A percentile compares a stretch with the other conserved stretches of the same genome.
Evolutionary conservation across 257 asterid species (phyloP).

Genomic region (Solanum commersonii): DNA sequence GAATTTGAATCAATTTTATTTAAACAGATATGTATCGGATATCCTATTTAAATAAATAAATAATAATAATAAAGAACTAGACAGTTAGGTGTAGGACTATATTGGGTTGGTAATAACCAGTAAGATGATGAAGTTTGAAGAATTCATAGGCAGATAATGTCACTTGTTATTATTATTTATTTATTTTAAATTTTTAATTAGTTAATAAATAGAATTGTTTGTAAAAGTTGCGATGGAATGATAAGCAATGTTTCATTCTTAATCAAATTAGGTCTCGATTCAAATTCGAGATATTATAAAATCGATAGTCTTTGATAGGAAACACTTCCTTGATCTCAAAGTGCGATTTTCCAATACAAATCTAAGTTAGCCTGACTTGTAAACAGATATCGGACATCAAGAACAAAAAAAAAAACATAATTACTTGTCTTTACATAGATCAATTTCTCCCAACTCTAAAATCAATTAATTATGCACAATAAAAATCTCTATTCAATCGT

Average conservation of each 20-base stretch:
- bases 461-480: not conserved
- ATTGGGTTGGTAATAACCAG: not conserved
- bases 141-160: not conserved
- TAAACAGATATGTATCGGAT: not conserved
- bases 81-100: not conserved
- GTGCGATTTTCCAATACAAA: not conserved
- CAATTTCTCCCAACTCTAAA: not conserved
- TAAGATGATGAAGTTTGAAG: not conserved
- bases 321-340: not conserved
- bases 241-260: not conserved
- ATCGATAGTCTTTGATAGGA: not conserved
- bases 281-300: not conserved
- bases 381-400: not conserved
- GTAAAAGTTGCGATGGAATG: not conserved
- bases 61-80: not conserved
- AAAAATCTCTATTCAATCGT: not conserved
- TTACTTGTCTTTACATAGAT: not conserved
- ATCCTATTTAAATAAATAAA: no score
- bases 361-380: not conserved
- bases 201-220: not conserved
- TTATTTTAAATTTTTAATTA: not conserved
- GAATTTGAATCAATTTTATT: not conserved
- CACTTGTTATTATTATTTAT: not conserved
- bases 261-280: not conserved
- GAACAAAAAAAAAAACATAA: not conserved